phyloP scores from a whole-genome alignment of 2,329 filamentous ascomycete genomes.

The Biscogniauxia marginata region DNA sequence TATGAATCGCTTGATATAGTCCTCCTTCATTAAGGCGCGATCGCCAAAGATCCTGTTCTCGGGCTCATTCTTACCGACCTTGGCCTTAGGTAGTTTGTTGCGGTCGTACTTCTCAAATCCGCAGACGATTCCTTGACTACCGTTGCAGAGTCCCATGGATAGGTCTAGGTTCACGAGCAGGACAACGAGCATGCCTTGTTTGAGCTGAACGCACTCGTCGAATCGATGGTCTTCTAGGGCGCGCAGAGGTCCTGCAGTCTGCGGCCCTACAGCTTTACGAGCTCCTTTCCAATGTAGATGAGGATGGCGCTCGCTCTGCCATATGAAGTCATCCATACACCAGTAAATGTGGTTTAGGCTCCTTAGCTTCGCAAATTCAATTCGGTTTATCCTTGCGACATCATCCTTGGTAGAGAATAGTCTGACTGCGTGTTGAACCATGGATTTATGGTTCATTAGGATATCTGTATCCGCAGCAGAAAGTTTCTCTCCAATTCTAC shows the following conservation, averaged over 20 bases:
- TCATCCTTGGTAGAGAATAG: slow-evolving; percentile 43
- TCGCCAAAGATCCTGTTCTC: slow-evolving; percentile 34
- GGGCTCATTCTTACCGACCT: slow-evolving; percentile 14
- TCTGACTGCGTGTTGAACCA: slow-evolving; percentile 42
- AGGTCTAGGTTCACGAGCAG: slow-evolving; percentile 50
- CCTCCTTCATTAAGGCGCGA: slow-evolving; percentile 36
- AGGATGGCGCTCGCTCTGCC: slow-evolving; percentile 28
- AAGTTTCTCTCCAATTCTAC: slow-evolving; percentile 45
- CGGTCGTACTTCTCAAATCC: slow-evolving; percentile 40
- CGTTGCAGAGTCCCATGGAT: slow-evolving; percentile 42
- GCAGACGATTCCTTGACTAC: slow-evolving; percentile 45
- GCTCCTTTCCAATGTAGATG: slow-evolving; percentile 26
- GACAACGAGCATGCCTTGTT: slow-evolving; percentile 51
- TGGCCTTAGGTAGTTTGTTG: slow-evolving; percentile 28
- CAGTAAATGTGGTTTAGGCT: slow-evolving; percentile 30
- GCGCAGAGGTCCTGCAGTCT: slow-evolving; percentile 29
- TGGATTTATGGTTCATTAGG: slow-evolving; percentile 44
- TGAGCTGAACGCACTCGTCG: slow-evolving; percentile 43
- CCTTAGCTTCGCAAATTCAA: slow-evolving; percentile 34
- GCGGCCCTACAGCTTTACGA: slow-evolving; percentile 13
- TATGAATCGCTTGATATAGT: slow-evolving; percentile 40
- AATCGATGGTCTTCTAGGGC: slow-evolving; percentile 46
- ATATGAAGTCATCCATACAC: slow-evolving; percentile 42
- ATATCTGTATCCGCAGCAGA: slow-evolving; percentile 36
- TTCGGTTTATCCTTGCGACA: slow-evolving; percentile 36